Conservation (phyloP, 768 basidiomycete species). For the Dioszegia crocea region DNA sequence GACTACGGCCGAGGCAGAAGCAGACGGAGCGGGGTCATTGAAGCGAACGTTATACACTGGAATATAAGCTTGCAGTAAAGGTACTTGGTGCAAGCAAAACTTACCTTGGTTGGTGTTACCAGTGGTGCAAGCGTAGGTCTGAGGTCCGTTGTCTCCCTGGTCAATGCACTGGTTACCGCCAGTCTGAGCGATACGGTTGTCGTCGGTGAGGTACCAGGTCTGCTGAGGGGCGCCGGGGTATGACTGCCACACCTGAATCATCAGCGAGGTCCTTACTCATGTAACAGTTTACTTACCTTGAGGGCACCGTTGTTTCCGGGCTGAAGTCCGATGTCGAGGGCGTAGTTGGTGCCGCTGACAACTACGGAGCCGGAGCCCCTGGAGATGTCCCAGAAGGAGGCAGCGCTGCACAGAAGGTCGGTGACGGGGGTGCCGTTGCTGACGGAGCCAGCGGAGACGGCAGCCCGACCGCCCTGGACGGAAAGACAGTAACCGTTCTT, state of each 20-base stretch:
- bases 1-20: not conserved
- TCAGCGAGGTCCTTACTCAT: not conserved
- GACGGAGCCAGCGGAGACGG: too few relatives aligned
- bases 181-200: constrained; percentile 46
- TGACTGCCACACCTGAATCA: constrained; percentile 14
- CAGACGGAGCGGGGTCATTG: not conserved
- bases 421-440: constrained; percentile 3
- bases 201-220: constrained; percentile 40
- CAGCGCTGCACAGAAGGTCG: constrained; percentile 1
- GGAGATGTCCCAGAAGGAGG: constrained; percentile 21
- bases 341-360: constrained; percentile 13
- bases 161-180: constrained; percentile 46
- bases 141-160: constrained; percentile 29
- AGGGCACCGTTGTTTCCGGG: constrained; percentile 22
- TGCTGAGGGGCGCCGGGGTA: constrained; percentile 29
- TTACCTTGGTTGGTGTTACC: constrained; percentile 46
- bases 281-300: constrained; percentile 13
- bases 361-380: constrained; percentile 14
- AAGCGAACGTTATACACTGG: not conserved
- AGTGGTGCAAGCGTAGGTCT: constrained; percentile 46
- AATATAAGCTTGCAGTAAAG: not conserved
- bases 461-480: not conserved
- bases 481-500: constrained; percentile 8
- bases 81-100: not conserved
- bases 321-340: constrained; percentile 19